These are phyloP conservation scores for Epichloe sibirici DNA, from an alignment of 2,329 filamentous ascomycete species.

Conservation along the genomic window DNA sequence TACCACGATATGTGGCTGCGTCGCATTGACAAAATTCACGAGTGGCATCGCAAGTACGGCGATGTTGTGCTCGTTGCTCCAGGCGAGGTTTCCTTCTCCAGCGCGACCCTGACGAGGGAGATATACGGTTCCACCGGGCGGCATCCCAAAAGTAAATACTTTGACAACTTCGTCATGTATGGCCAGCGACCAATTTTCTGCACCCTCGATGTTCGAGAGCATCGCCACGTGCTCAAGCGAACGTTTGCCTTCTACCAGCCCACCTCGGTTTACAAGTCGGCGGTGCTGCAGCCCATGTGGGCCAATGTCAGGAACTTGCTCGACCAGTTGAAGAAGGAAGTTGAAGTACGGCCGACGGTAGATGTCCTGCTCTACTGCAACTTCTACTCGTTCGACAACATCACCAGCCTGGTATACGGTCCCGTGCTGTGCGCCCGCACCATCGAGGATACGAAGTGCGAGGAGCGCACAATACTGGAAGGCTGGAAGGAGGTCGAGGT, in stretches of 20 bases:
- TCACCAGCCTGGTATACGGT: conserved; percentile 2
- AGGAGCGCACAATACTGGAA: conserved; percentile 2
- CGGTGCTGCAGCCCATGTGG: not conserved
- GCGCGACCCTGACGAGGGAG: not conserved
- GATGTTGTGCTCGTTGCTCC: conserved; percentile 4
- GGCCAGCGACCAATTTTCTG: conserved; percentile 4
- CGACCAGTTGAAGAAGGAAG: not conserved
- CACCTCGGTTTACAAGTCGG: not conserved
- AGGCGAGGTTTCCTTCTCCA: conserved; percentile 4
- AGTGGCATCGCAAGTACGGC: conserved; percentile 4
- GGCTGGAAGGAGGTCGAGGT: conserved; percentile 3
- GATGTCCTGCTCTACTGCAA: conserved; percentile 2
- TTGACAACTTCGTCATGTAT: conserved; percentile 3
- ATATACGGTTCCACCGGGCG: conserved; percentile 5
- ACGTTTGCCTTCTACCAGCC: conserved; percentile 5
- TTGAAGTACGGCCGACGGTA: not conserved
- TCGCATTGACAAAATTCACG: not conserved
- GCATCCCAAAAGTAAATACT: conserved; percentile 5
- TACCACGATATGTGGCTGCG: conserved; percentile 4
- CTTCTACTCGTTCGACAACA: conserved; percentile 6
- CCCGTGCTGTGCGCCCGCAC: conserved; percentile 1
- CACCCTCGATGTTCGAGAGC: conserved; percentile 1
- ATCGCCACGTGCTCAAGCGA: conserved; percentile 3
- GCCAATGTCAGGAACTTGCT: not conserved
- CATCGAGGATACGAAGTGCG: not conserved